Conservation (phyloP, 495 filamentous ascomycete genomes). For the Penicillium odoratum region DNA sequence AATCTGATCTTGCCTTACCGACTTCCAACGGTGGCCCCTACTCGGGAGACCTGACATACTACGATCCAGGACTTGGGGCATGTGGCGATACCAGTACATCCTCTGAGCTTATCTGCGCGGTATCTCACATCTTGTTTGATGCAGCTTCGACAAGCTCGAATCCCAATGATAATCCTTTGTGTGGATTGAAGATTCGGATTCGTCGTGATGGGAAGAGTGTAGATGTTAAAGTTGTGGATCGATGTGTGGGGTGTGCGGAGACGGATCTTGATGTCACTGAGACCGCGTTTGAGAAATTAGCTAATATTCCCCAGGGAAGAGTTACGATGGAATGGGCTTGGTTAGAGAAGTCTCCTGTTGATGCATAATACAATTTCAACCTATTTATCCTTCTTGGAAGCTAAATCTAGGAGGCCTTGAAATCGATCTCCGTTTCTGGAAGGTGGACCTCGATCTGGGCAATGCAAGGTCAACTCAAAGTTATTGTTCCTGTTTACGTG, state of each 20-base stretch:
- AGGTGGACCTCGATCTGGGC: too few species aligned
- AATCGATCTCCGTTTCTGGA: too few species aligned
- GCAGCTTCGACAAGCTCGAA: slow-evolving; percentile 53
- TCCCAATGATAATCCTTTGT: slow-evolving; percentile 71
- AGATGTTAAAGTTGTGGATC: slow-evolving; percentile 72
- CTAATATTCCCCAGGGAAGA: slow-evolving; percentile 54
- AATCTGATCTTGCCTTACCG: slow-evolving; percentile 56
- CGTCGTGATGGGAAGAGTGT: slow-evolving; percentile 53
- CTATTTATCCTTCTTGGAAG: too few species aligned
- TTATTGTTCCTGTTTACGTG: too few species aligned
- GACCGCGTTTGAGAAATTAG: slow-evolving; percentile 60
- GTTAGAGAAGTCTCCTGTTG: slow-evolving; percentile 43
- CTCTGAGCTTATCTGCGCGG: slow-evolving; percentile 60
- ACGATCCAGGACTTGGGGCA: slow-evolving; percentile 64
- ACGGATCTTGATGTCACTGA: slow-evolving; percentile 68
- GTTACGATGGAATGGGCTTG: slow-evolving; percentile 69
- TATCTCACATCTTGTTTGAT: slow-evolving; percentile 69
- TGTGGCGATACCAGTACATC: slow-evolving; percentile 60
- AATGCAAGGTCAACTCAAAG: too few species aligned
- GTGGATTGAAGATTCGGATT: slow-evolving; percentile 62
- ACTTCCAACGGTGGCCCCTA: slow-evolving; percentile 48
- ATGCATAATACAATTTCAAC: background rate
- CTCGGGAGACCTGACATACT: slow-evolving; percentile 72
- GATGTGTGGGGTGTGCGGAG: slow-evolving; percentile 65
- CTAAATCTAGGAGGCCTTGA: too few species aligned